These are phyloP conservation scores for Termitomyces sp. DNA, from an alignment of 768 basidiomycete species.

Conservation along the genomic window DNA sequence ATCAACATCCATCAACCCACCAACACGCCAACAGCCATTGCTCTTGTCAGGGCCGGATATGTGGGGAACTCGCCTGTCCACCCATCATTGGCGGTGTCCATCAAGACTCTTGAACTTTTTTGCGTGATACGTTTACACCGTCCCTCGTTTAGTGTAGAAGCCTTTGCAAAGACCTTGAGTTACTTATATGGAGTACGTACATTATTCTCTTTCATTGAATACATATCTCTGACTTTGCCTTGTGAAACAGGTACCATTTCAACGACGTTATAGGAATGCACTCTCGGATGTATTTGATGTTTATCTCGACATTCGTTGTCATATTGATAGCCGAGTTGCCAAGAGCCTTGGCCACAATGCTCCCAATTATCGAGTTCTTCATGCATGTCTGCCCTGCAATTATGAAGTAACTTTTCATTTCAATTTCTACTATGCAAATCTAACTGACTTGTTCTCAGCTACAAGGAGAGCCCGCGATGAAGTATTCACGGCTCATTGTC, in stretches of 20 bases:
- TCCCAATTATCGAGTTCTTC: slow-evolving; percentile 27
- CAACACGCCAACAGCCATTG: too few species aligned
- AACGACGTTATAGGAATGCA: slow-evolving; percentile 16
- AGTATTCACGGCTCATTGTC: slow-evolving; percentile 20
- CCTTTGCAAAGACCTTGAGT: too few species aligned
- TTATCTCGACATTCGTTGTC: too few species aligned
- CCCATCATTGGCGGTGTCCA: too few species aligned
- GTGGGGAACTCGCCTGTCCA: too few species aligned
- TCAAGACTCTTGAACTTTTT: too few species aligned
- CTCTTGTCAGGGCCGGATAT: too few species aligned
- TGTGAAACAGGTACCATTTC: slow-evolving; percentile 16
- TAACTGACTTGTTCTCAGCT: slow-evolving; percentile 13
- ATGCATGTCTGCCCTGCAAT: slow-evolving; percentile 34
- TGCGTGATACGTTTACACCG: too few species aligned
- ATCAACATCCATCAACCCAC: too few species aligned
- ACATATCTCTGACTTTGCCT: neutral
- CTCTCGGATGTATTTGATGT: slow-evolving; percentile 32
- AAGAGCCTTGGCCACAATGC: slow-evolving; percentile 21
- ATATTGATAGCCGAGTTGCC: slow-evolving; percentile 20
- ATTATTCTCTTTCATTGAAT: neutral
- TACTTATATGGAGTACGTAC: too few species aligned
- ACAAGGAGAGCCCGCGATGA: slow-evolving; percentile 24
- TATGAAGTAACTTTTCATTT: slow-evolving; percentile 24
- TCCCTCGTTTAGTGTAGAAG: too few species aligned
- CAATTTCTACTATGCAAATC: neutral